These are phyloP conservation scores for Marchantia polymorpha DNA, from an alignment of 225 moss, liverwort and hornwort genomes.

Conservation along the genomic window DNA sequence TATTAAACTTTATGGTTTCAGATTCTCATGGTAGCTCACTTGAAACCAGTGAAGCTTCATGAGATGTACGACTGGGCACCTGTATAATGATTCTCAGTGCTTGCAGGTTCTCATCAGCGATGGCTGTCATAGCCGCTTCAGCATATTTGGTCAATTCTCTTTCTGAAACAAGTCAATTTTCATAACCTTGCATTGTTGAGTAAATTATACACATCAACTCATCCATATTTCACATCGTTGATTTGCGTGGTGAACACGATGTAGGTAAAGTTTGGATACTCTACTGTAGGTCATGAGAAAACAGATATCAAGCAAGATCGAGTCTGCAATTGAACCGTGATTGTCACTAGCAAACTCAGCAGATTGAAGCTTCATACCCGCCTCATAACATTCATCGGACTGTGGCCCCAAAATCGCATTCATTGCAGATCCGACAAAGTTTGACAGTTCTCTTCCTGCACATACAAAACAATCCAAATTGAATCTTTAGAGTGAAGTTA, in stretches of 20 bases:
- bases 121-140: slow-evolving; percentile 60
- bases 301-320: too few species aligned
- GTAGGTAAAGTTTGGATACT: too few species aligned
- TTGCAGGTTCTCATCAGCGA: slow-evolving; percentile 70
- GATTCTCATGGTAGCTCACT: too few species aligned
- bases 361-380: slow-evolving; percentile 6
- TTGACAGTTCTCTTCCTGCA: neutral
- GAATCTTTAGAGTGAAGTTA: neutral
- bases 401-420: slow-evolving; percentile 5
- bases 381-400: slow-evolving; percentile 18
- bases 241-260: too few species aligned
- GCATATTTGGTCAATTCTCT: slow-evolving; percentile 59
- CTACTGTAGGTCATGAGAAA: too few species aligned
- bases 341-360: neutral
- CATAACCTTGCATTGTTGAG: too few species aligned
- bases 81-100: slow-evolving; percentile 55
- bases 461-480: neutral
- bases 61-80: slow-evolving; percentile 26
- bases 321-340: too few species aligned
- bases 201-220: too few species aligned
- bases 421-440: slow-evolving; percentile 2
- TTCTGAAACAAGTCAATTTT: slow-evolving; percentile 18
- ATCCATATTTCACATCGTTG: too few species aligned
- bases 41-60: too few species aligned
- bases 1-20: too few species aligned